These are phyloP conservation scores for Dictyostelium discoideum DNA, from an alignment of 78 protist species.

Conservation along the genomic window DNA sequence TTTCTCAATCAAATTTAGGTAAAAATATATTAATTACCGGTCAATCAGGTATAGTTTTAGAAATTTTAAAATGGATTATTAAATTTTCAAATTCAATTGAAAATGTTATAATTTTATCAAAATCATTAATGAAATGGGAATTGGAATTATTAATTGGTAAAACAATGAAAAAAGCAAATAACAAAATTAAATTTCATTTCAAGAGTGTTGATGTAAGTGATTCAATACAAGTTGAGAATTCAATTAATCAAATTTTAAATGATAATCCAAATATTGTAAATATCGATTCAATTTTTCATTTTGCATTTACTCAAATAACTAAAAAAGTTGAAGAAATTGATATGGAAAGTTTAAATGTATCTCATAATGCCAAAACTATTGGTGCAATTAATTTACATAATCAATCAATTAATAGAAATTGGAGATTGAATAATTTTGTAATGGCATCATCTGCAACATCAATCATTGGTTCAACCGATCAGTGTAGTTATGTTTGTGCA, in stretches of 20 bases:
- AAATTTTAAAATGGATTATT: not conserved
- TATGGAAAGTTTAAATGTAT: not conserved
- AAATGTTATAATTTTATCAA: slow-evolving; percentile 26
- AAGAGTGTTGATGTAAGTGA: slow-evolving; percentile 16
- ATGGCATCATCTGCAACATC: slow-evolving; percentile 61
- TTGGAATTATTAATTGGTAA: slow-evolving; percentile 19
- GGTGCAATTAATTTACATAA: slow-evolving; percentile 78
- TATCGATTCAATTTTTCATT: slow-evolving; percentile 50
- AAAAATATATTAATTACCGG: slow-evolving; percentile 6
- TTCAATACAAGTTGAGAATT: not conserved
- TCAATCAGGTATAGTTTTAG: slow-evolving; percentile 32
- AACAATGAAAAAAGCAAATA: slow-evolving; percentile 4
- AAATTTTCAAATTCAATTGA: not conserved
- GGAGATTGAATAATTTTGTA: slow-evolving; percentile 22
- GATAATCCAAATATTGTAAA: not conserved
- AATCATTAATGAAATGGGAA: slow-evolving; percentile 11
- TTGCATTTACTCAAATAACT: slow-evolving; percentile 41
- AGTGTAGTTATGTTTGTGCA: slow-evolving; percentile 83
- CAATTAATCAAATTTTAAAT: not conserved
- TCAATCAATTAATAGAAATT: not conserved
- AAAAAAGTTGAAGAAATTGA: not conserved
- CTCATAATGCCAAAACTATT: slow-evolving; percentile 64
- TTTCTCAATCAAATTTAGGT: not conserved
- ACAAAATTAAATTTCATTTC: not conserved
- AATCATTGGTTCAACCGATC: slow-evolving; percentile 61